Base-by-base conservation (phyloP, 176 grass and related monocot species). In the Hordeum marinum region DNA sequence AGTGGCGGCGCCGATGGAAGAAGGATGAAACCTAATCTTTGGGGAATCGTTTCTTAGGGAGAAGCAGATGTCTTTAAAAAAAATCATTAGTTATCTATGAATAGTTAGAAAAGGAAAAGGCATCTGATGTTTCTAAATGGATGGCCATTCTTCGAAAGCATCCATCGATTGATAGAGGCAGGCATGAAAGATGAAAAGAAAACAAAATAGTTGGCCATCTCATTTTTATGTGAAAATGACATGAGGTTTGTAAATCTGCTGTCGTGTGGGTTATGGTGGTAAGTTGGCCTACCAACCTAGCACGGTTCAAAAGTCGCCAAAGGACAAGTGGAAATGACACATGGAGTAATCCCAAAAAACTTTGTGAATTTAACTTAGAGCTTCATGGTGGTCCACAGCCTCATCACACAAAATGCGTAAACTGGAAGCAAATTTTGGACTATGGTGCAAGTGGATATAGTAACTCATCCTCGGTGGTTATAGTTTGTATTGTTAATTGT, bases 281-380 rank as follows among this genome's bases (percentile, higher is more conserved):
- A 85, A 85, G 62, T 70, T 76, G 85, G n/a, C 62, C 62, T 63
- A 71, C 71, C 83, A 89, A 76, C 21, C 50, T 31, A 70, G 4
- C 54, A 54, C 36, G 29, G 23, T 55, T 11, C 4, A 63, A 36
- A 36, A 79, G 24, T 13, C 50, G 21, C 3, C 1, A 31, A 65
- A 36, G 17, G n/a, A 39, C 27, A 71, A 43, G 31, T 9, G 52
- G 9, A 64, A 18, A 29, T 79, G 24, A 12, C 15, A 25, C 23
- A 5, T 40, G 18, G 1, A 20, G 9, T 21, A 23, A 36, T 41
- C 6, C 0, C 20, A 6, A 1, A 69, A 69, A 2, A 7, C 25
- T 64, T 4, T 15, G 14, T 20, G 18, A 39, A 37, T 21, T 68
- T 21, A 21, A 68, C 8, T 37, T 2, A 4, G 0, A 9, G 65